phyloP scores from a whole-genome alignment of 176 grass and related monocot species.

The Chloris gayana region DNA sequence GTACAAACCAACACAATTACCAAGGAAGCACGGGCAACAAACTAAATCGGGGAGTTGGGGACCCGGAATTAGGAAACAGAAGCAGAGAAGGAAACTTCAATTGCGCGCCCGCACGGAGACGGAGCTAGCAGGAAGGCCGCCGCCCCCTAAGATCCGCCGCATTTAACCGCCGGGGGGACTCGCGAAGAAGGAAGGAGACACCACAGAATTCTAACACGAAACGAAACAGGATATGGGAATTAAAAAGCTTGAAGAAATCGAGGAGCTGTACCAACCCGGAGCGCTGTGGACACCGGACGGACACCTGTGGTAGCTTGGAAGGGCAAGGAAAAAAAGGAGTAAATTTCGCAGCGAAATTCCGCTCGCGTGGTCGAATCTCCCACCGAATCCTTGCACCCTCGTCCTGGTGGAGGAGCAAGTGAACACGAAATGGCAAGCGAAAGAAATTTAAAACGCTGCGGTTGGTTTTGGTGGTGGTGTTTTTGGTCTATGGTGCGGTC shows the following conservation, averaged over 20 bases:
- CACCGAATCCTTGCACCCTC: neutral
- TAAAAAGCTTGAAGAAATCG: conserved; percentile 19
- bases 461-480: conserved; percentile 8
- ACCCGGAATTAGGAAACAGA: neutral
- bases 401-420: neutral
- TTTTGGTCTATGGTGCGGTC: neutral
- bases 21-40: neutral
- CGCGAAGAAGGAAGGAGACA: conserved; percentile 4
- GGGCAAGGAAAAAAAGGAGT: neutral
- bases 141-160: conserved; percentile 24
- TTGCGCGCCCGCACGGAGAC: neutral
- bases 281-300: neutral
- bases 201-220: conserved; percentile 18
- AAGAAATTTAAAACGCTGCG: conserved; percentile 16
- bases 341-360: neutral
- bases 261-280: neutral
- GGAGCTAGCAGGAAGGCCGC: neutral
- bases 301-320: neutral
- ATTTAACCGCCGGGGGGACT: neutral
- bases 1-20: neutral
- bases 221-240: neutral
- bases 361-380: neutral
- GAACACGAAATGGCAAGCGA: conserved; percentile 31
- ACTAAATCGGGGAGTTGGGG: neutral
- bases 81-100: neutral